Evolutionary conservation across 176 grass and related monocot species (phyloP).

Genomic region (Rhipidocladum racemiflorum): DNA sequence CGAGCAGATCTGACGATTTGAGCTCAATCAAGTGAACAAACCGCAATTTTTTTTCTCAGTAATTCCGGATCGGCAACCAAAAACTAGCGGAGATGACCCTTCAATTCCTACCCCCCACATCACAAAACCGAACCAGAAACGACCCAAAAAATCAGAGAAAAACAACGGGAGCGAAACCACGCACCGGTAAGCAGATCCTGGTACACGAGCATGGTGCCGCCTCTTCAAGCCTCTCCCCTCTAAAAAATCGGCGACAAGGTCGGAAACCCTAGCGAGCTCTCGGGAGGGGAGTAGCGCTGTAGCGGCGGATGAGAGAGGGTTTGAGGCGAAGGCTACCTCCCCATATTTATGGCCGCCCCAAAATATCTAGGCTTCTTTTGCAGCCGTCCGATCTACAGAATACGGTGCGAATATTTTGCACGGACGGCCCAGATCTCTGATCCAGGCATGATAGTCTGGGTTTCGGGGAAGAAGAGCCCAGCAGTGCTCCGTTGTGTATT

Average conservation of each 20-base stretch:
- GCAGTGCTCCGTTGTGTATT: not conserved
- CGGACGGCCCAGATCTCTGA: slow-evolving; percentile 2
- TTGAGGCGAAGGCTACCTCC: not conserved
- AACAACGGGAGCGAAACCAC: not conserved
- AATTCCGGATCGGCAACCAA: not conserved
- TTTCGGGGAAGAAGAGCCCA: not conserved
- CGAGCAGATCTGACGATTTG: not conserved
- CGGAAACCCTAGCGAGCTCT: slow-evolving; percentile 44
- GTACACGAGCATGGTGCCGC: slow-evolving; percentile 65
- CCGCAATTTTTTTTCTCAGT: not conserved
- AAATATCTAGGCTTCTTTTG: not conserved
- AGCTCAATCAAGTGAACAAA: not conserved
- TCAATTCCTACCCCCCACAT: not conserved
- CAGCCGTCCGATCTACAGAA: slow-evolving; percentile 6
- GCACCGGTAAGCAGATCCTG: slow-evolving; percentile 63
- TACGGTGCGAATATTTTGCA: not conserved
- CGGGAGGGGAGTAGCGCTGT: slow-evolving; percentile 1
- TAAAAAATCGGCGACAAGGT: not conserved
- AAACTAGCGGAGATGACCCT: not conserved
- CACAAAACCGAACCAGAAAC: not conserved
- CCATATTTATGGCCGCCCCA: slow-evolving; percentile 16
- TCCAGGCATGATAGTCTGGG: not conserved
- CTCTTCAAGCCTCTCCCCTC: not conserved
- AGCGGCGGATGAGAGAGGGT: slow-evolving; percentile 46
- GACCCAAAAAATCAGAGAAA: not conserved